phyloP scores from a whole-genome alignment of 2,329 filamentous ascomycete genomes.

The Stylonectria norvegica region DNA sequence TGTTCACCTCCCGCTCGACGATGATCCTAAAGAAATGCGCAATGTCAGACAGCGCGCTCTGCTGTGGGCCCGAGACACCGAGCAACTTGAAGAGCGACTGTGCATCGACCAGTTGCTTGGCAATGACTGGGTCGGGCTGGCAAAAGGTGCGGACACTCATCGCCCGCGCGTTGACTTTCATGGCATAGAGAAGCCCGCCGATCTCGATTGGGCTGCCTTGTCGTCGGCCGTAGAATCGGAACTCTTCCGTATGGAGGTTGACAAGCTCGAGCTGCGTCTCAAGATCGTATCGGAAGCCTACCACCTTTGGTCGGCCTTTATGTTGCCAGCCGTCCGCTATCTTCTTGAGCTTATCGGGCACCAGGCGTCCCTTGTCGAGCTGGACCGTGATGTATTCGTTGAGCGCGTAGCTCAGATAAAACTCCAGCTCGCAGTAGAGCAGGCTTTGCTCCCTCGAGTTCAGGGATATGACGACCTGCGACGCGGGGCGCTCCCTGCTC shows the following conservation, averaged over 20 bases:
- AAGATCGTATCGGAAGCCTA: constrained; percentile 57
- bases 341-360: constrained; percentile 49
- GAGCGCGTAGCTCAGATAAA: constrained; percentile 47
- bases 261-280: constrained; percentile 59
- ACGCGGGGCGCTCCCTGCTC: constrained; percentile 26
- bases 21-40: constrained; percentile 53
- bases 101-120: constrained; percentile 54
- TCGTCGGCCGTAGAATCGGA: constrained; percentile 51
- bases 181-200: constrained; percentile 47
- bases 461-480: constrained; percentile 47
- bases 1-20: constrained; percentile 43
- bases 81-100: constrained; percentile 50
- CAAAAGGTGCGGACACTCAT: constrained; percentile 56
- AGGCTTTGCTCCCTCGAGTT: constrained; percentile 55
- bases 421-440: constrained; percentile 58
- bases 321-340: constrained; percentile 50
- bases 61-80: constrained; percentile 41
- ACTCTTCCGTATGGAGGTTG: constrained; percentile 46
- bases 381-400: constrained; percentile 52
- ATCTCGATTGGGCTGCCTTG: constrained; percentile 44
- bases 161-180: constrained; percentile 50
- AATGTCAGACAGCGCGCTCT: constrained; percentile 48
- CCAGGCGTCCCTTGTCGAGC: constrained; percentile 53
- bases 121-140: constrained; percentile 55
- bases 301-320: constrained; percentile 51